Conservation (phyloP, 306 rosid genomes). For the Heteromeles arbutifolia region DNA sequence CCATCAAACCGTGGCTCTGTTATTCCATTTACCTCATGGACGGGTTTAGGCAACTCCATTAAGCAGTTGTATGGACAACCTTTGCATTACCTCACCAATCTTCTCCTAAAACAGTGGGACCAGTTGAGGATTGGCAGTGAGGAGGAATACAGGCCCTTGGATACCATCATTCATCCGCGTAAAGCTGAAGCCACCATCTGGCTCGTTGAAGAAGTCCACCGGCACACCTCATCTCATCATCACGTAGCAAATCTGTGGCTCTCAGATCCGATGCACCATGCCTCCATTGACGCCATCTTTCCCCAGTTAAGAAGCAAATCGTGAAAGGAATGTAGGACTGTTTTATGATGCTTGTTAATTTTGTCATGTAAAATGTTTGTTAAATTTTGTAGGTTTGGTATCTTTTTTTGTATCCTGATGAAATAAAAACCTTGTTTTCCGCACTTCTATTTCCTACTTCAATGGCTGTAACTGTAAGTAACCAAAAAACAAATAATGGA, state of each 20-base stretch:
- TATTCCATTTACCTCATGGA: slow-evolving; percentile 78
- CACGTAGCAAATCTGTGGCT: slow-evolving; percentile 69
- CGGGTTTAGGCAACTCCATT: slow-evolving; percentile 74
- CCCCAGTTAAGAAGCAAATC: slow-evolving; percentile 36
- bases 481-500: not conserved
- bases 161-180: slow-evolving; percentile 64
- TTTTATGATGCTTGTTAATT: not conserved
- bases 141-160: slow-evolving; percentile 60
- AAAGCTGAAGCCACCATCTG: slow-evolving; percentile 87
- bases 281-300: slow-evolving; percentile 66
- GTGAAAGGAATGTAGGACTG: slow-evolving; percentile 21
- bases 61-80: slow-evolving; percentile 83
- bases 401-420: not conserved
- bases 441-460: not conserved
- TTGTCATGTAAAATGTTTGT: not conserved
- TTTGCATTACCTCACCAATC: slow-evolving; percentile 86
- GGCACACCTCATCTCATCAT: slow-evolving; percentile 65
- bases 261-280: slow-evolving; percentile 56
- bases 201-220: slow-evolving; percentile 86
- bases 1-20: slow-evolving; percentile 70
- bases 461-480: not conserved
- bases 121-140: slow-evolving; percentile 56
- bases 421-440: not conserved
- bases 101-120: slow-evolving; percentile 83
- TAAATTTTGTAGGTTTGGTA: not conserved